Base-by-base conservation (phyloP, 1,139 yeast species). In the Geotrichum reessii region DNA sequence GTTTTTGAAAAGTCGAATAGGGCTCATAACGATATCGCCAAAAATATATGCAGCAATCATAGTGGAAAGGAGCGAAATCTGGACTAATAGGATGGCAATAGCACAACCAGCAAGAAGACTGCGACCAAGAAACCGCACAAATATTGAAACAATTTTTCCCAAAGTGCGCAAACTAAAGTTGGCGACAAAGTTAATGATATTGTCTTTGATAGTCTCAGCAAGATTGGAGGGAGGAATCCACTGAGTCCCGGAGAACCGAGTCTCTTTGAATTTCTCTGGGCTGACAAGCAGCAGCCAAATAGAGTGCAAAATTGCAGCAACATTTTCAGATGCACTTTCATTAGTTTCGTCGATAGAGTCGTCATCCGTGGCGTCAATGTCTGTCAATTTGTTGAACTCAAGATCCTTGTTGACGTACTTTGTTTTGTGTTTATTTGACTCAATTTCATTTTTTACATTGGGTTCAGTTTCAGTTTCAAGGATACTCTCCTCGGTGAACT, bases 11-110 rank as follows among this genome's bases (percentile, higher is more conserved):
- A 31, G 14, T 4, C 25, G 33, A 40, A 53, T 31, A 3, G 59
- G 57, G 19, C 50, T 31, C 21, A 53, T 31, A 9, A 68, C 25
- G 7, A 62, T 47, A 53, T 69, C 71, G 17, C 72, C 72, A 19
- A 69, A 55, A 14, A 66, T 60, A 52, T 64, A 68, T 11, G 64
- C 68, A n/a, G 64, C 17, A 2, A 68, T 65, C 71, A 69, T 68
- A 12, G 67, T 50, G 14, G 66, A 61, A n/a, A 69, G 58, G 25
- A 69, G 61, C n/a, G 63, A 49, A 22, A 69, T 59, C 52, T 69
- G 72, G 12, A 69, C 49, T 44, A 61, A 58, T 4, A 68, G 55
- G 12, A 69, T 63, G 21, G 59, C 47, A 21, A 67, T 61, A 1
- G 69, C 66, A 5, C 64, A 57, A 1, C 64, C 56, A 11, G 67